Evolutionary conservation across 805 yeast genomes (phyloP).

Genomic region (Saturnispora ahearnii): DNA sequence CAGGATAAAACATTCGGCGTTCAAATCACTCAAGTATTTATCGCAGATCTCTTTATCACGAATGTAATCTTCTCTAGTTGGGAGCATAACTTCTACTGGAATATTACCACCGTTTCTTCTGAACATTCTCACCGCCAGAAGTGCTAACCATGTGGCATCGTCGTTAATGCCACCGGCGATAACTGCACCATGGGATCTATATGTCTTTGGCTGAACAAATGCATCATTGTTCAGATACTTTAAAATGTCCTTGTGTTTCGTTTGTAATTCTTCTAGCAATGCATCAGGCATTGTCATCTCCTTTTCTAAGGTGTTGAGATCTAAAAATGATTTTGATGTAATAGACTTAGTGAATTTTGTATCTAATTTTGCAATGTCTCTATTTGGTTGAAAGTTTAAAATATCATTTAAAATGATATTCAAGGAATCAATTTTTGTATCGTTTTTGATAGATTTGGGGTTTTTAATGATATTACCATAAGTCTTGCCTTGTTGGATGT

Average conservation of each 20-base stretch:
- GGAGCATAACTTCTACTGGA: conserved; percentile 40
- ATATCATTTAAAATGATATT: background rate
- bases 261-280: conserved; percentile 6
- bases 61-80: conserved; percentile 32
- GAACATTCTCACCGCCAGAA: conserved; percentile 42
- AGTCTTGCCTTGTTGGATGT: background rate
- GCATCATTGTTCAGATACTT: background rate
- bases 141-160: conserved; percentile 47
- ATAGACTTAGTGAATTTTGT: background rate
- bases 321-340: background rate
- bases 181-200: conserved; percentile 43
- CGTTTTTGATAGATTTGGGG: background rate
- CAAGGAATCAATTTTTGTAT: background rate
- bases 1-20: conserved; percentile 53
- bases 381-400: background rate
- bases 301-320: background rate
- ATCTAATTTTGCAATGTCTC: background rate
- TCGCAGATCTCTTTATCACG: conserved; percentile 40
- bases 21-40: conserved; percentile 32
- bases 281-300: conserved; percentile 4
- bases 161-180: conserved; percentile 55
- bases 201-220: background rate
- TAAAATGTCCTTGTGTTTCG: conserved; percentile 4
- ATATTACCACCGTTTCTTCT: conserved; percentile 38
- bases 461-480: conserved; percentile 4